A percentile compares a stretch with the other conserved stretches of the same genome.
These are phyloP conservation scores for Candida awuae DNA, from an alignment of 805 yeast species.

Conservation along the genomic window DNA sequence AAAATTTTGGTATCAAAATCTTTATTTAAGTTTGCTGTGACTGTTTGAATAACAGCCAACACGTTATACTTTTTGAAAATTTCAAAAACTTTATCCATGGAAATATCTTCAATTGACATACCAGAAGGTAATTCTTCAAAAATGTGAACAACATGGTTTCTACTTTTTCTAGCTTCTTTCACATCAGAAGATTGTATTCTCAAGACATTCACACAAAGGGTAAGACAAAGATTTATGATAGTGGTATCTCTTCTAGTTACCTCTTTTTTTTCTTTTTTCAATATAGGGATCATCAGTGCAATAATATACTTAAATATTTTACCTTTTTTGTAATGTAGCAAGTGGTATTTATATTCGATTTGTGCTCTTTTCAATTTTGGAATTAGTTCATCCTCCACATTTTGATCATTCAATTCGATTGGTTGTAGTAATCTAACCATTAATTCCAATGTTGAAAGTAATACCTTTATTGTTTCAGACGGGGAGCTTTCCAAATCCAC, in stretches of 20 bases:
- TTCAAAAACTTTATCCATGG: slow-evolving; percentile 46
- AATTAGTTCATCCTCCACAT: slow-evolving; percentile 52
- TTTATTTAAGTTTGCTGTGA: slow-evolving; percentile 54
- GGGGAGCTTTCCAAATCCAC: slow-evolving; percentile 27
- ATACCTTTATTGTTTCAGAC: slow-evolving; percentile 35
- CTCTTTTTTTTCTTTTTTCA: slow-evolving; percentile 42
- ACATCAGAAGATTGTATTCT: slow-evolving; percentile 66
- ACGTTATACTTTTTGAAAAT: slow-evolving; percentile 67
- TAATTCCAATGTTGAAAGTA: slow-evolving; percentile 67
- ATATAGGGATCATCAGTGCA: slow-evolving; percentile 56
- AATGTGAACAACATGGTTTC: slow-evolving; percentile 19
- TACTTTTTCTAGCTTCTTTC: slow-evolving; percentile 25
- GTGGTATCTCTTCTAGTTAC: slow-evolving; percentile 67
- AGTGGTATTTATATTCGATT: slow-evolving; percentile 57
- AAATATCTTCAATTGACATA: slow-evolving; percentile 57
- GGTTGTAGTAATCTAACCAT: slow-evolving; percentile 88
- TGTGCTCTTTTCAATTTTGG: slow-evolving; percentile 61
- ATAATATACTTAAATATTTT: slow-evolving; percentile 60
- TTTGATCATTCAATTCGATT: slow-evolving; percentile 44
- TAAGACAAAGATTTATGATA: slow-evolving; percentile 61
- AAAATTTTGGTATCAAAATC: slow-evolving; percentile 58
- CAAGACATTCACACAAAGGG: slow-evolving; percentile 70
- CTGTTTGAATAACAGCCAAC: slow-evolving; percentile 60
- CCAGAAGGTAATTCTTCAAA: slow-evolving; percentile 45
- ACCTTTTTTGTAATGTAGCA: slow-evolving; percentile 53